Base-by-base conservation (phyloP, 345 rosid genomes). In the Clausena lansium region DNA sequence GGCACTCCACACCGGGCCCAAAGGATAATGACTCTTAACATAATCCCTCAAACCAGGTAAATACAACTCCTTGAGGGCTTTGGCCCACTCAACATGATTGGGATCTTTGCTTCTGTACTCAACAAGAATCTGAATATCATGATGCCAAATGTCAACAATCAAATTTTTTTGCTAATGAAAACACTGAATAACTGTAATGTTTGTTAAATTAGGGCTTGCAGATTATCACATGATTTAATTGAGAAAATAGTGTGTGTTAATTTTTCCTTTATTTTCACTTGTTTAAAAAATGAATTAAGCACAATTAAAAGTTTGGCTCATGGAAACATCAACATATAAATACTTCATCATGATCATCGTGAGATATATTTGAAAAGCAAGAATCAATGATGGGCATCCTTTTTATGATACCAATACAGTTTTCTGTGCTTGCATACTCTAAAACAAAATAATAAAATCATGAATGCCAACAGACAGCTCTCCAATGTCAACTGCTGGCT, bases 41-140 rank as follows among this genome's bases (percentile, higher is more conserved):
- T 90, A 97, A 66, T 91, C 95, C 82, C 92, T 89, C 83, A 97
- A 85, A 80, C 98, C 98, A 54, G 95, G 94, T 74, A 97, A 76
- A 82, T 94, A 97, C 17, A 97, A 90, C 78, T 97, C 98, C 88
- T 94, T 94, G 81, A 94, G n/a, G 64, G 97, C 95, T 85, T 91
- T 94, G 75, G 98, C 98, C 99, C 99, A 97, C 74, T 94, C 98
- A 30, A 91, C 92, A 88, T 97, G 99, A 87, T 89, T 81, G 20
- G 94, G 88, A 66, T 93, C 97, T 84, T 90, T 90, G 89, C 81
- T 89, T 83, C 84, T 92, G 75, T 94, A 93, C 87, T 89, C 95
- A 8, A 97, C 97, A 83, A 97, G 86, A 84, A 97, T 86, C 99
- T 97, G 76, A 71, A 76, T 65, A 72, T 41, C 39, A 74, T 59